phyloP scores from a whole-genome alignment of 2,329 filamentous ascomycete genomes.

The Boeremia exigua region DNA sequence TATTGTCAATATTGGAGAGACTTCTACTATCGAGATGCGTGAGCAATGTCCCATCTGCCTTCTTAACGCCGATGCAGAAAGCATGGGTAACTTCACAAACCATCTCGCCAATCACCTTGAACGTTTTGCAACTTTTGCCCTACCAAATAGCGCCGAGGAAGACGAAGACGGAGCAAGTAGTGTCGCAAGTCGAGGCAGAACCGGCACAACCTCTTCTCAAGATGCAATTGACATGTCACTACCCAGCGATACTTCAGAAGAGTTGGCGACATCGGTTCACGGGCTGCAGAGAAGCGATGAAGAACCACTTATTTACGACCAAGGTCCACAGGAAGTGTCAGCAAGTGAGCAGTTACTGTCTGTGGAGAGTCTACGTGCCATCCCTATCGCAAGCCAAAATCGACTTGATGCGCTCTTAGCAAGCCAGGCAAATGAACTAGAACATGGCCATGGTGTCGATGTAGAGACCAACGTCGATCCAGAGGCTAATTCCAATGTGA shows the following conservation, averaged over 20 bases:
- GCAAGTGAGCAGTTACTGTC: constrained; percentile 21
- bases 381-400: constrained; percentile 34
- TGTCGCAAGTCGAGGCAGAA: constrained; percentile 36
- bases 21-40: constrained; percentile 40
- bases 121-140: constrained; percentile 42
- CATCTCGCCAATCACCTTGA: constrained; percentile 48
- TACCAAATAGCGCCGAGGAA: constrained; percentile 38
- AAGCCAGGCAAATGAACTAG: not conserved
- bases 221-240: constrained; percentile 26
- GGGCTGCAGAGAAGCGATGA: not conserved
- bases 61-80: constrained; percentile 29
- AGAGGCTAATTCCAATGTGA: not conserved
- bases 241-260: constrained; percentile 17
- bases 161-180: constrained; percentile 41
- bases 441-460: not conserved
- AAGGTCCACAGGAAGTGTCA: not conserved
- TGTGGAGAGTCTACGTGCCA: constrained; percentile 28
- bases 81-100: constrained; percentile 36
- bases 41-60: constrained; percentile 42
- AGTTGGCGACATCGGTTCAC: not conserved
- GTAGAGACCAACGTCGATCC: too few relatives aligned
- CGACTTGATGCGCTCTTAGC: constrained; percentile 27
- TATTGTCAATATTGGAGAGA: constrained; percentile 43
- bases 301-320: not conserved
- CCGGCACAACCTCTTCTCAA: constrained; percentile 26